Conservation (phyloP, 768 basidiomycete genomes). For the Auricularia heimuer region DNA sequence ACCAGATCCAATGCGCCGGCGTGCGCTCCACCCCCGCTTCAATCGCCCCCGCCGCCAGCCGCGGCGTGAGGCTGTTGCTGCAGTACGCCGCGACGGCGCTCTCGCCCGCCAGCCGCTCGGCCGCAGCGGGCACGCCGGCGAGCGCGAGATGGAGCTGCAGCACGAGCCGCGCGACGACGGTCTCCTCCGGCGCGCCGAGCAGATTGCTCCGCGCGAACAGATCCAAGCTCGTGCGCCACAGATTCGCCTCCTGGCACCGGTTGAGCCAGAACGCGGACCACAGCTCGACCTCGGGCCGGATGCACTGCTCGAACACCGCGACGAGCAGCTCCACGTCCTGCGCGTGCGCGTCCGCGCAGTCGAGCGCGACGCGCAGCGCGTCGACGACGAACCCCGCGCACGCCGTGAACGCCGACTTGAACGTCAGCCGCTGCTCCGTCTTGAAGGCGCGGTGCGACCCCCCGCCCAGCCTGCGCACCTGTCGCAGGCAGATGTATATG, state of each 20-base stretch:
- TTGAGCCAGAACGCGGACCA: slow-evolving; percentile 72
- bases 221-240: slow-evolving; percentile 66
- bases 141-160: slow-evolving; percentile 82
- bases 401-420: slow-evolving; percentile 52
- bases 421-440: slow-evolving; percentile 50
- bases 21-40: slow-evolving; percentile 60
- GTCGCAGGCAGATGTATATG: slow-evolving; percentile 64
- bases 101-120: slow-evolving; percentile 78
- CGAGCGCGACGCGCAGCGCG: slow-evolving; percentile 53
- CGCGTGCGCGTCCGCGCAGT: slow-evolving; percentile 49
- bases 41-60: slow-evolving; percentile 67
- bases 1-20: slow-evolving; percentile 74
- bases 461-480: slow-evolving; percentile 41
- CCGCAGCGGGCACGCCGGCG: slow-evolving; percentile 63
- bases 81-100: slow-evolving; percentile 75
- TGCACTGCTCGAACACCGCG: slow-evolving; percentile 76
- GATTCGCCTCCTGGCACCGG: slow-evolving; percentile 68
- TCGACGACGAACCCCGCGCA: slow-evolving; percentile 59
- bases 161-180: slow-evolving; percentile 67
- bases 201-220: slow-evolving; percentile 61
- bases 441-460: slow-evolving; percentile 39
- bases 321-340: slow-evolving; percentile 74
- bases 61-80: slow-evolving; percentile 66
- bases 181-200: slow-evolving; percentile 57
- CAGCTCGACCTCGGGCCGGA: slow-evolving; percentile 51